phyloP scores from a whole-genome alignment of 129 eudicot species.

The Lactuca saligna region DNA sequence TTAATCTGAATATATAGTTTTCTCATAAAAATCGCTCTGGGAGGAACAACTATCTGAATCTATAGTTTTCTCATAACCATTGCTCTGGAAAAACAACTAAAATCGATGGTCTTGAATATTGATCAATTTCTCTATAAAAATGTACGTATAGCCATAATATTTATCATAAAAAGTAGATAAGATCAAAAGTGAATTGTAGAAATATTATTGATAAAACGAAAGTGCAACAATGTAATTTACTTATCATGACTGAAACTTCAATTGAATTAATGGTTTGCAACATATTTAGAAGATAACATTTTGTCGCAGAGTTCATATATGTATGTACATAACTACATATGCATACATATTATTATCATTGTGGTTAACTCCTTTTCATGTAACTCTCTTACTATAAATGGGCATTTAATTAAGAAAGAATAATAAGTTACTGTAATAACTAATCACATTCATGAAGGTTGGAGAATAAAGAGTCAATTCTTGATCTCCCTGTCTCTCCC shows the following conservation, averaged over 20 bases:
- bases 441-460: slow-evolving; percentile 3
- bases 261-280: background rate
- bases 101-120: background rate
- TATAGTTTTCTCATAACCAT: background rate
- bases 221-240: too few relatives aligned
- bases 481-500: background rate
- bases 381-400: slow-evolving; percentile 20
- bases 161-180: too few relatives aligned
- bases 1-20: background rate
- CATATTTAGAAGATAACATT: too few relatives aligned
- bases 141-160: background rate
- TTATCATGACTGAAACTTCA: background rate
- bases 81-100: background rate
- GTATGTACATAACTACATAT: too few relatives aligned
- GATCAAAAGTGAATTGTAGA: too few relatives aligned
- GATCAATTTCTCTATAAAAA: background rate
- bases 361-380: background rate
- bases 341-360: too few relatives aligned
- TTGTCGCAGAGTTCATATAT: too few relatives aligned
- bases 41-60: background rate
- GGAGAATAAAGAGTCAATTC: slow-evolving; percentile 7
- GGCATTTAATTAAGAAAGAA: slow-evolving; percentile 11
- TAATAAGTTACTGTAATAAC: background rate
- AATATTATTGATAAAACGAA: too few relatives aligned
- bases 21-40: background rate